phyloP scores from a whole-genome alignment of 148 eudicot genomes.

The Fagopyrum esculentum region DNA sequence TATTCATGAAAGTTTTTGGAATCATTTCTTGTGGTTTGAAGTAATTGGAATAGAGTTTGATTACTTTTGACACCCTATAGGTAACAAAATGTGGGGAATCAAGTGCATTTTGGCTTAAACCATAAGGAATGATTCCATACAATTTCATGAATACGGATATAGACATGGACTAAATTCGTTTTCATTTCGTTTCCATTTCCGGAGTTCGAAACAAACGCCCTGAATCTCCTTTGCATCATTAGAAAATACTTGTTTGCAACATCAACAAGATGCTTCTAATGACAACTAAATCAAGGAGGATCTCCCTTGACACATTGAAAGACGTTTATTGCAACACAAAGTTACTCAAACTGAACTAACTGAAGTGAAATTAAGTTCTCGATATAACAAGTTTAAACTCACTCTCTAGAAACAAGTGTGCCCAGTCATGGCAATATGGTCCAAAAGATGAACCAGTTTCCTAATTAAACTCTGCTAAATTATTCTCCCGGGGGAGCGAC shows the following conservation, averaged over 20 bases:
- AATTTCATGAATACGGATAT: too few species aligned
- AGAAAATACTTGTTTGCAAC: background rate
- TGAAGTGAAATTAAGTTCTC: background rate
- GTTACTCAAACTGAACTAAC: background rate
- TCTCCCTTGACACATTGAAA: background rate
- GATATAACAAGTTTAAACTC: background rate
- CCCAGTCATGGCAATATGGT: background rate
- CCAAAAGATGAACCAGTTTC: background rate
- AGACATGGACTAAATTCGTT: too few species aligned
- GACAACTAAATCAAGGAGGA: background rate
- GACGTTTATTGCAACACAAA: background rate
- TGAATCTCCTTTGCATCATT: background rate
- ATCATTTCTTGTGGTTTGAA: too few species aligned
- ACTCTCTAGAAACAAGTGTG: background rate
- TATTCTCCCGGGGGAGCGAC: constrained; percentile 79
- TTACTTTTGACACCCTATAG: too few species aligned
- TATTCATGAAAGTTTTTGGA: too few species aligned
- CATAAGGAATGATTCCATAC: too few species aligned
- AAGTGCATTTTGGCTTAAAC: too few species aligned
- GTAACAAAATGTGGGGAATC: too few species aligned
- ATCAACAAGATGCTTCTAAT: background rate
- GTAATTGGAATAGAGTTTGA: too few species aligned
- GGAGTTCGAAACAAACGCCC: too few species aligned
- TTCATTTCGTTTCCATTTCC: too few species aligned
- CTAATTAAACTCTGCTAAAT: constrained; percentile 23